Evolutionary conservation across 495 filamentous ascomycete genomes (phyloP).

Genomic region (Talaromyces thailandensis): DNA sequence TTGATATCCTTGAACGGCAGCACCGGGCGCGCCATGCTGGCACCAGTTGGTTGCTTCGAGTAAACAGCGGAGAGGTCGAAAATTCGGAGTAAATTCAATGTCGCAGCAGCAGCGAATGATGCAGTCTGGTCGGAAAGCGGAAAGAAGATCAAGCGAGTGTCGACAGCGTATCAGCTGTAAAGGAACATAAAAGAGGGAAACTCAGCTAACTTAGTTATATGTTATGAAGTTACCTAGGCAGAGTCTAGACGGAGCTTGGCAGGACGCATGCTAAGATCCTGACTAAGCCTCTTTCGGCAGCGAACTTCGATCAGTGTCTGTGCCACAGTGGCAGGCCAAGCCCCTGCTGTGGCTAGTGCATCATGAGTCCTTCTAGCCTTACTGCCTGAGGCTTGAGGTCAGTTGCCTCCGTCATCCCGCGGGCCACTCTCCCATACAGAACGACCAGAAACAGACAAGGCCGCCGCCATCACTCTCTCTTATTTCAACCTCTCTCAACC

Average conservation of each 20-base stretch:
- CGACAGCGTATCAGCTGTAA: not conserved
- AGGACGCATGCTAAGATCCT: not conserved
- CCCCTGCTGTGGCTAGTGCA: not conserved
- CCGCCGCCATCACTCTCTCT: not conserved
- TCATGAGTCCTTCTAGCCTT: not conserved
- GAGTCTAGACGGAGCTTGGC: not conserved
- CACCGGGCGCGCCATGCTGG: constrained; percentile 45
- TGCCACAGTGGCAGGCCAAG: not conserved
- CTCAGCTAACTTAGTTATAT: not conserved
- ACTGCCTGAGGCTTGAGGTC: no score
- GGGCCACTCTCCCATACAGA: not conserved
- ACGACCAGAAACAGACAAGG: not conserved
- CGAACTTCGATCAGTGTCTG: not conserved
- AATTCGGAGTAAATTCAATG: not conserved
- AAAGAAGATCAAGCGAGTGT: not conserved
- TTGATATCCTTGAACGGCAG: constrained; percentile 95
- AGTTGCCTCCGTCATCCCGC: constrained; percentile 7
- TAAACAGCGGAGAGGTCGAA: not conserved
- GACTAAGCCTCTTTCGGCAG: not conserved
- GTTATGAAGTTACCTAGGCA: not conserved
- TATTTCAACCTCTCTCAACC: not conserved
- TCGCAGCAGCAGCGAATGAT: not conserved
- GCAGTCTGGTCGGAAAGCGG: not conserved
- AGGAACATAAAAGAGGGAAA: not conserved
- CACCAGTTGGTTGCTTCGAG: not conserved